Evolutionary conservation across 768 basidiomycete species (phyloP), one percentile per base, ranked within the genome.

Genomic region (Rhizopogon rudus): DNA sequence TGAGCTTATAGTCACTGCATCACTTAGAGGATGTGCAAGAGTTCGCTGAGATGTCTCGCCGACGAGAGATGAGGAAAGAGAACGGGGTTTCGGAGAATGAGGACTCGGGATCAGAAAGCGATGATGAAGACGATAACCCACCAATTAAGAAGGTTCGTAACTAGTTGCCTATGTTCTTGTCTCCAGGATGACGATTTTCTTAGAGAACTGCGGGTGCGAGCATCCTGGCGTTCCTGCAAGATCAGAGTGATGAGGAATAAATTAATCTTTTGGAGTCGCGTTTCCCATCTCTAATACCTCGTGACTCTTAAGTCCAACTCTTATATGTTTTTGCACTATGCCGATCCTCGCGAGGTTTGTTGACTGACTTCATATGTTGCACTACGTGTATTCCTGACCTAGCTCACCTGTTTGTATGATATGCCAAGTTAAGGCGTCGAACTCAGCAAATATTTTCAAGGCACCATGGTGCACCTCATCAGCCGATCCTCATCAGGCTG

Each of bases 191-290:
- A 51, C 51, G 33, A 6, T 16, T 42, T 22, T 43, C 43, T 22
- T 52, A 78, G 77, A 65, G 60, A 55, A 81, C 72, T 44, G 81
- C 81, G 17, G 73, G 79, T 17, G 73, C 74, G 54, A 87, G 82
- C 56, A 88, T 91, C 50, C 80, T 79, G 74, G 86, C 84, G 5
- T 91, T 91, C 66, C 71, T 91, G 56, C 76, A 71, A 40, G 85
- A 87, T 61, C 86, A 90, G 63, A 88, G 87, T 61, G 86, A 86
- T 39, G 79, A 80, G 17, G 82, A 70, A 33, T 68, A 39, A 61
- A 14, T 16, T 9, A 5, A 48, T 20, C 35, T 35, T 12, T 3
- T 35, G 10, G 9, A 9, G 46, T 9, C 13, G 13, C 14, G 8
- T 17, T 35, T 13, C 20, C 39, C 14, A 25, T 49, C 31, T 37